Conservation (phyloP, 148 eudicot species). For the Polygonum aviculare region DNA sequence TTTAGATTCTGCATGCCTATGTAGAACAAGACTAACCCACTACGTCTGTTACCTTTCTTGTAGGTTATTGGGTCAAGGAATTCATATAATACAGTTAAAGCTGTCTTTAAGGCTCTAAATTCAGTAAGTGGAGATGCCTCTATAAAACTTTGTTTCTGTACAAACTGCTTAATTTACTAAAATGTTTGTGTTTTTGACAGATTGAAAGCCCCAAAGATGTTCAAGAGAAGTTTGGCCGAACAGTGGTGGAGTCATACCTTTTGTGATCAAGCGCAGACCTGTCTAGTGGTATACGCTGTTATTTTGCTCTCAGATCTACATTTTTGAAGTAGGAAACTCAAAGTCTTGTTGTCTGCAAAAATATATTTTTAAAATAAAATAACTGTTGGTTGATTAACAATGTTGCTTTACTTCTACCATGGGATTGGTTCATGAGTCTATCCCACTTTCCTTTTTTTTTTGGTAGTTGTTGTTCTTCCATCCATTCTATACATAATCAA, state of each 20-base stretch:
- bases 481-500: background rate
- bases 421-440: background rate
- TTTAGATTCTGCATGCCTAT: background rate
- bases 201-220: slow-evolving; percentile 93
- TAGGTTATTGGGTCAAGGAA: slow-evolving; percentile 93
- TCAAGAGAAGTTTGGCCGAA: slow-evolving; percentile 90
- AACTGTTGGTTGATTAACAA: background rate
- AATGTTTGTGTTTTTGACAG: slow-evolving; percentile 24
- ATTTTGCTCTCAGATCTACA: background rate
- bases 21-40: background rate
- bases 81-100: slow-evolving; percentile 82
- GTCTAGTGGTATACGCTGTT: background rate
- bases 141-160: background rate
- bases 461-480: background rate
- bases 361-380: background rate
- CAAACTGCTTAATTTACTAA: background rate
- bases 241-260: slow-evolving; percentile 83
- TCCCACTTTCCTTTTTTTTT: background rate
- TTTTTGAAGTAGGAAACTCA: background rate
- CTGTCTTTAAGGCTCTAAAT: slow-evolving; percentile 76
- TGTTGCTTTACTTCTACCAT: background rate
- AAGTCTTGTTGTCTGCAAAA: slow-evolving; percentile 1
- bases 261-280: slow-evolving; percentile 25
- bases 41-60: slow-evolving; percentile 3
- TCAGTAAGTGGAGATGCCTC: slow-evolving; percentile 44